Evolutionary conservation across 192 early-diverging fungal genomes (phyloP).

Genomic region (Coemansia sp.): DNA sequence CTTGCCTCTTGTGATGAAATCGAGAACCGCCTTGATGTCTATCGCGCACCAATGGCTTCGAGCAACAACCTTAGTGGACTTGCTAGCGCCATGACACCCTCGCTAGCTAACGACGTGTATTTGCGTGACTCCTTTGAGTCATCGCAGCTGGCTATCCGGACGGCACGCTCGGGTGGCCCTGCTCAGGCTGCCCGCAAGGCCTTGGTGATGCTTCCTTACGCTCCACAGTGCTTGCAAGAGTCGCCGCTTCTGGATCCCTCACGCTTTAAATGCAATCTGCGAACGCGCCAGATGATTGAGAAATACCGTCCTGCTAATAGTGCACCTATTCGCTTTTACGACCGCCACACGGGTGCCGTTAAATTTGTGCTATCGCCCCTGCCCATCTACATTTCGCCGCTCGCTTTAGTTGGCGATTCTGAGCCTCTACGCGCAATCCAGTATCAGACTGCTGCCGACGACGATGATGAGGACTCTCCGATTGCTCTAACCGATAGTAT

Average conservation of each 20-base stretch:
- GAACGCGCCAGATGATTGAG: constrained; percentile 47
- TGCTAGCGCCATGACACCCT: constrained; percentile 23
- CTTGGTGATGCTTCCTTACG: constrained; percentile 35
- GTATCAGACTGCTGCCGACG: neutral
- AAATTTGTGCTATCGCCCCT: constrained; percentile 44
- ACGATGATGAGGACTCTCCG: neutral
- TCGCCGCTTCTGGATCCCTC: constrained; percentile 44
- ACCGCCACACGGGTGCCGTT: constrained; percentile 28
- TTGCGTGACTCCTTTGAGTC: constrained; percentile 44
- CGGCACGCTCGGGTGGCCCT: constrained; percentile 43
- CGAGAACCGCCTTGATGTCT: constrained; percentile 31
- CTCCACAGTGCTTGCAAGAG: constrained; percentile 48
- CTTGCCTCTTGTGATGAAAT: constrained; percentile 12
- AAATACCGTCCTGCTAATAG: constrained; percentile 29
- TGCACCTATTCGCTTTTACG: constrained; percentile 50
- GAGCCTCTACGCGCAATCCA: neutral
- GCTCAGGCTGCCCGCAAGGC: constrained; percentile 53
- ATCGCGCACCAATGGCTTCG: constrained; percentile 40
- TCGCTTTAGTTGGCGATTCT: neutral
- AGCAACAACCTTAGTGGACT: neutral
- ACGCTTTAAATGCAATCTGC: constrained; percentile 46
- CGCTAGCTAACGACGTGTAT: constrained; percentile 46
- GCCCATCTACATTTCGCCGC: constrained; percentile 17
- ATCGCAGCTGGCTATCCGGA: constrained; percentile 37
- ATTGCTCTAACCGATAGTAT: neutral